phyloP scores from a whole-genome alignment of 2,329 filamentous ascomycete species.

The Calonectria crousiana region DNA sequence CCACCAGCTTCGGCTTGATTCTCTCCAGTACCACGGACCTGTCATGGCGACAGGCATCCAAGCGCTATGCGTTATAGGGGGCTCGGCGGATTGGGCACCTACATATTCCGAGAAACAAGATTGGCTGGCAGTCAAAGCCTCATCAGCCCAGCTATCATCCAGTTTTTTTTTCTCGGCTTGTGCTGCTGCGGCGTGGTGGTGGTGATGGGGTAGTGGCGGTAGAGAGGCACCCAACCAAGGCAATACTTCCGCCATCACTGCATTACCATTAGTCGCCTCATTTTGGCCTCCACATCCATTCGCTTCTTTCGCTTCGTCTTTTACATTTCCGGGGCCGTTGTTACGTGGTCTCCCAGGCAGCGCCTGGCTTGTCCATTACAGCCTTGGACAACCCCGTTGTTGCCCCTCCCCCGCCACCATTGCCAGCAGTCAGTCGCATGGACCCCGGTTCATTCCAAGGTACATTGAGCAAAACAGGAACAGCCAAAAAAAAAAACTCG shows the following conservation, averaged over 20 bases:
- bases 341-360: background rate
- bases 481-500: background rate
- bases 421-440: background rate
- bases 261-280: constrained; percentile 12
- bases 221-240: background rate
- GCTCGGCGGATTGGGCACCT: background rate
- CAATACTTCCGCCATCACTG: background rate
- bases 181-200: background rate
- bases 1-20: constrained; percentile 26
- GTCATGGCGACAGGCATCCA: constrained; percentile 9
- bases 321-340: background rate
- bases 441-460: background rate
- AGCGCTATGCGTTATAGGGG: background rate
- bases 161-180: background rate
- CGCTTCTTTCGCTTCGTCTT: background rate
- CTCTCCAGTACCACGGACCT: background rate
- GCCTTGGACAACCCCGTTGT: background rate
- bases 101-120: constrained; percentile 1
- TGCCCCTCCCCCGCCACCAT: constrained; percentile 26
- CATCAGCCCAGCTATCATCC: background rate
- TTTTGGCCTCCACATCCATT: background rate
- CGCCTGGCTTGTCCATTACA: background rate
- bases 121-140: background rate
- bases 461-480: background rate
- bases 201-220: background rate